phyloP scores from a whole-genome alignment of 371 early-diverging fungal genomes.

The Rhizopus sp. region DNA sequence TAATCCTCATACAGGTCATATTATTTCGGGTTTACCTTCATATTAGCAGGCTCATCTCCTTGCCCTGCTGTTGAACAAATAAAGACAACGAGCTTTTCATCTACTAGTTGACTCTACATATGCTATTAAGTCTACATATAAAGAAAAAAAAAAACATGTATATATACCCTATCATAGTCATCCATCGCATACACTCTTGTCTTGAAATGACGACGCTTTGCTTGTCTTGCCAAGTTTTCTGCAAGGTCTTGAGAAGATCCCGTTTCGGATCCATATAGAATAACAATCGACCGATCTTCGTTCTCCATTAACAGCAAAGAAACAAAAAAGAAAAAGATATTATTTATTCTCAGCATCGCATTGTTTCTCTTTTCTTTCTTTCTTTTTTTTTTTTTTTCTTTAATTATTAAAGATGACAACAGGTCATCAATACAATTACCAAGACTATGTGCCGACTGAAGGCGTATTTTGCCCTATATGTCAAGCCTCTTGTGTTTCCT shows the following conservation, averaged over 20 bases:
- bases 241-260: constrained; percentile 85
- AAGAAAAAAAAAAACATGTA: background rate
- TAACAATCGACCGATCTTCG: constrained; percentile 44
- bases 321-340: background rate
- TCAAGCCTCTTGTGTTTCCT: constrained; percentile 40
- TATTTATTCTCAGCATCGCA: constrained; percentile 3
- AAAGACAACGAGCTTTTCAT: constrained; percentile 81
- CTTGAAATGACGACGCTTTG: constrained; percentile 73
- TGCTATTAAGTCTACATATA: background rate
- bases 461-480: constrained; percentile 61
- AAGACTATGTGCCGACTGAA: constrained; percentile 45
- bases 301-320: constrained; percentile 1
- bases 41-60: constrained; percentile 90
- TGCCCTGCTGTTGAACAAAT: constrained; percentile 95
- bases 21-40: constrained; percentile 64
- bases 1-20: background rate
- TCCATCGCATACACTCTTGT: constrained; percentile 75
- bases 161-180: constrained; percentile 66
- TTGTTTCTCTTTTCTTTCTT: constrained; percentile 7
- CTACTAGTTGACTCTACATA: constrained; percentile 55
- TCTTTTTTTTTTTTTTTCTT: constrained; percentile 2
- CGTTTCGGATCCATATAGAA: constrained; percentile 85
- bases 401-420: constrained; percentile 16
- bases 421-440: constrained; percentile 33
- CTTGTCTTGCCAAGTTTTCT: constrained; percentile 76